A percentile compares a stretch with the other conserved stretches of the same genome.
Evolutionary conservation across 2,329 filamentous ascomycete genomes (phyloP).

Genomic region (Colletotrichum limetticola): DNA sequence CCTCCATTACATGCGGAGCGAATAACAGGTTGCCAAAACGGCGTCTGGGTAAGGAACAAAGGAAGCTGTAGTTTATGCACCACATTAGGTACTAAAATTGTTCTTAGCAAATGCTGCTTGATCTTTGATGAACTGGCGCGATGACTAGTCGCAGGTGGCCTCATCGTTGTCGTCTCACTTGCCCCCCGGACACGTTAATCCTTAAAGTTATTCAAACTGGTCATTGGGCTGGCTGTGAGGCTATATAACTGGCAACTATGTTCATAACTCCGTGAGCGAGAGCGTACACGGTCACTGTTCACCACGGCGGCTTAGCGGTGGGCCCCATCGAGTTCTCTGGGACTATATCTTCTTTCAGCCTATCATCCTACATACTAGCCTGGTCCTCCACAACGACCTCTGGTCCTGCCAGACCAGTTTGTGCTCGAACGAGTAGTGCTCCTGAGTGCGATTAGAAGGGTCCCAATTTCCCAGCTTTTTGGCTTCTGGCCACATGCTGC

Average conservation of each 20-base stretch:
- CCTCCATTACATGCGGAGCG: constrained; percentile 29
- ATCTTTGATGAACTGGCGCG: background rate
- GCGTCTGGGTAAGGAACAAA: constrained; percentile 34
- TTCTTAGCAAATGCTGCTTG: constrained; percentile 11
- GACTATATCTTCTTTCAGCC: background rate
- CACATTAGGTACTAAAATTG: constrained; percentile 7
- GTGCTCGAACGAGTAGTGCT: background rate
- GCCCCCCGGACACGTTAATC: background rate
- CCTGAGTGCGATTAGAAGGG: background rate
- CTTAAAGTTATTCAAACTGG: background rate
- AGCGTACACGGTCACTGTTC: background rate
- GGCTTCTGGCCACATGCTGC: too few species aligned
- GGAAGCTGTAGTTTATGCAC: constrained; percentile 21
- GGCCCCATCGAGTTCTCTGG: background rate
- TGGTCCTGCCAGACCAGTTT: background rate
- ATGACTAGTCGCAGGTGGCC: too few species aligned
- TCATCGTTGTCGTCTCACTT: background rate
- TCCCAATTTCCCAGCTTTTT: background rate
- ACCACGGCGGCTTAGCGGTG: background rate
- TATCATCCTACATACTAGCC: background rate
- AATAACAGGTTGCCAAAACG: constrained; percentile 21
- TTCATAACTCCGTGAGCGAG: background rate
- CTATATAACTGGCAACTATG: background rate
- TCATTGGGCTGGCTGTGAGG: background rate
- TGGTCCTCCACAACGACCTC: background rate